A percentile compares a stretch with the other conserved stretches of the same genome.
These are phyloP conservation scores for Sistotremastrum suecicum DNA, from an alignment of 768 basidiomycete species.

Conservation along the genomic window DNA sequence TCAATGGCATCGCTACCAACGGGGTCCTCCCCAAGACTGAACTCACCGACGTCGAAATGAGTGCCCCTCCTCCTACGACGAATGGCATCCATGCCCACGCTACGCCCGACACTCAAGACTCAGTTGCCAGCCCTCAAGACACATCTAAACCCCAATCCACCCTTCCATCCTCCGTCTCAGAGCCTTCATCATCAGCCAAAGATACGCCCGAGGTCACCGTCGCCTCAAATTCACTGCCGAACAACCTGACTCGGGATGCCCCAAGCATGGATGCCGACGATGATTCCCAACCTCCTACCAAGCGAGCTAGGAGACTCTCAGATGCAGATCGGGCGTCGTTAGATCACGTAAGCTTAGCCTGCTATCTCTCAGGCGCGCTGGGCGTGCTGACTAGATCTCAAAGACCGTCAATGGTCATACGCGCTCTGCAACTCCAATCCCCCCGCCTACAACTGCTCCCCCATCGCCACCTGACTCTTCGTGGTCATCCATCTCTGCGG, in stretches of 20 bases:
- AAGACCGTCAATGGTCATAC: conserved; percentile 9
- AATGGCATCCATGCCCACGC: conserved; percentile 16
- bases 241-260: conserved; percentile 11
- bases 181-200: conserved; percentile 3
- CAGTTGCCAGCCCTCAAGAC: conserved; percentile 15
- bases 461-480: conserved; percentile 15
- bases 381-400: conserved; percentile 34
- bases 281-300: conserved; percentile 61
- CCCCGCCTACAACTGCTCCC: conserved; percentile 7
- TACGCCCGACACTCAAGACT: background rate
- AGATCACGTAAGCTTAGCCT: conserved; percentile 46
- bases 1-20: conserved; percentile 3
- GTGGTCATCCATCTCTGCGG: conserved; percentile 38
- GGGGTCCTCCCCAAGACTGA: conserved; percentile 10
- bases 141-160: conserved; percentile 16
- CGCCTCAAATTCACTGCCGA: conserved; percentile 9
- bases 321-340: conserved; percentile 65
- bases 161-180: background rate
- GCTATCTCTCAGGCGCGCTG: conserved; percentile 32
- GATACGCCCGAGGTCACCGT: conserved; percentile 18
- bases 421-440: conserved; percentile 9
- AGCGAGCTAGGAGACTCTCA: conserved; percentile 62
- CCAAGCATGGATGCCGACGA: conserved; percentile 23
- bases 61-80: conserved; percentile 7
- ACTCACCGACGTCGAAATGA: conserved; percentile 20